A percentile compares a stretch with the other conserved stretches of the same genome.
These are phyloP conservation scores for Cystobasidium tubakii DNA, from an alignment of 768 basidiomycete genomes.

Conservation along the genomic window DNA sequence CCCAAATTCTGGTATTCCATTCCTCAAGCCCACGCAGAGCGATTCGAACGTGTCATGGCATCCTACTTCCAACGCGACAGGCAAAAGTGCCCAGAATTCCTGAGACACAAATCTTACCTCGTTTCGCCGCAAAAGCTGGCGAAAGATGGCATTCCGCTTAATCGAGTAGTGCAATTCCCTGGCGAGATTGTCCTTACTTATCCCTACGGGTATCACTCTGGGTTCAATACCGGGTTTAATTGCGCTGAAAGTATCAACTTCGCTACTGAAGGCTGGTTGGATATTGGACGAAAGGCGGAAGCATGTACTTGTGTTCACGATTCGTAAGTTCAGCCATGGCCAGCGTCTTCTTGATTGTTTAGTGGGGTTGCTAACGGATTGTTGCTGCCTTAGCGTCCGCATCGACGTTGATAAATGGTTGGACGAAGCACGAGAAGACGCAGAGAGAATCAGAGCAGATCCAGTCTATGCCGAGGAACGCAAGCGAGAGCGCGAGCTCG, in stretches of 20 bases:
- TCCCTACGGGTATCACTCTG: conserved; percentile 90
- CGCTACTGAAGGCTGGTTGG: conserved; percentile 88
- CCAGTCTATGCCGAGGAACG: conserved; percentile 24
- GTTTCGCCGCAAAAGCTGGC: conserved; percentile 79
- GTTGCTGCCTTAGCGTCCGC: conserved; percentile 75
- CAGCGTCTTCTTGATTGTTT: too few species aligned
- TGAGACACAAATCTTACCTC: conserved; percentile 92
- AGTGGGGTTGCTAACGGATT: too few species aligned
- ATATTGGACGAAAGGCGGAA: conserved; percentile 69
- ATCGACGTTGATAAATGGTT: conserved; percentile 88
- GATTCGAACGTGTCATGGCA: conserved; percentile 80
- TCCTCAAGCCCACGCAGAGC: conserved; percentile 72
- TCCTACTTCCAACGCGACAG: conserved; percentile 79
- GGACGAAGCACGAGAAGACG: conserved; percentile 59
- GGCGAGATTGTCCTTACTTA: conserved; percentile 97
- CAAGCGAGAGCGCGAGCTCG: not conserved
- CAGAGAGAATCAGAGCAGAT: conserved; percentile 39
- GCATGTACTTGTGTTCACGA: conserved; percentile 51
- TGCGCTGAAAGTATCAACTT: conserved; percentile 98
- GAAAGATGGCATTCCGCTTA: conserved; percentile 67
- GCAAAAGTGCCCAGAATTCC: conserved; percentile 79
- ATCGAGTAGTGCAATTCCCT: conserved; percentile 83
- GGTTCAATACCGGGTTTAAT: conserved; percentile 92
- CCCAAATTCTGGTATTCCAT: conserved; percentile 93
- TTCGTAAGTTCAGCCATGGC: conserved; percentile 47